Conservation (phyloP, 805 yeast species). For the Vanderwaltozyma tropicalis region DNA sequence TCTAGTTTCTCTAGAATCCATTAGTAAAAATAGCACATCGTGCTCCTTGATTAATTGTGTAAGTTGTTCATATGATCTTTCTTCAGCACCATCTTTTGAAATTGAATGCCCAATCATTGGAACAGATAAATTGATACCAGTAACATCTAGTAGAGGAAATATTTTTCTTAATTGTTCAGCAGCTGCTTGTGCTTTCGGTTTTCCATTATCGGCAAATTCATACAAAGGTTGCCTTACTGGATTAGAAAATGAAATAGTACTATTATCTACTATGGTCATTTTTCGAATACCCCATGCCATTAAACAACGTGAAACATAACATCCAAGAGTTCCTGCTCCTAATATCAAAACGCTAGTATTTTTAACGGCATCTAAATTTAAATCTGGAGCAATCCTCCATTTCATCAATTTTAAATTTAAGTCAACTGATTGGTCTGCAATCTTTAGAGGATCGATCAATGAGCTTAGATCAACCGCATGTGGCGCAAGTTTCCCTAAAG, state of each 20-base stretch:
- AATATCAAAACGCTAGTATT: constrained; percentile 56
- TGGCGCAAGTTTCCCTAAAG: constrained; percentile 64
- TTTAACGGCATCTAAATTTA: constrained; percentile 58
- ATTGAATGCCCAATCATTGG: constrained; percentile 96
- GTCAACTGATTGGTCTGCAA: constrained; percentile 89
- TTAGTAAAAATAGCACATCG: constrained; percentile 69
- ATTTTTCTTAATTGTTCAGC: constrained; percentile 61
- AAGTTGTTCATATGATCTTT: constrained; percentile 42
- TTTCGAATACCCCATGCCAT: constrained; percentile 91
- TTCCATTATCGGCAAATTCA: constrained; percentile 75
- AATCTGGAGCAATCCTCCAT: constrained; percentile 85
- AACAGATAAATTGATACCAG: constrained; percentile 59
- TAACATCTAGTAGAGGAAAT: constrained; percentile 64
- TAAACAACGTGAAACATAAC: constrained; percentile 76
- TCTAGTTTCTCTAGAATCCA: constrained; percentile 92
- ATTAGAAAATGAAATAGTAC: constrained; percentile 80
- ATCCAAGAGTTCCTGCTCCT: constrained; percentile 97
- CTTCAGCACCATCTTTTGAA: constrained; percentile 42
- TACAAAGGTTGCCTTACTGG: constrained; percentile 93
- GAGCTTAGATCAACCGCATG: constrained; percentile 75
- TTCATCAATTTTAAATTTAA: constrained; percentile 87
- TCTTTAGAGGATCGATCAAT: constrained; percentile 65
- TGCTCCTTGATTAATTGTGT: constrained; percentile 47
- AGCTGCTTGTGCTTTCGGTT: constrained; percentile 68
- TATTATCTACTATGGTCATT: constrained; percentile 84